Base-by-base conservation (phyloP, 2,329 filamentous ascomycete genomes). In the Myrmaecium sp. region DNA sequence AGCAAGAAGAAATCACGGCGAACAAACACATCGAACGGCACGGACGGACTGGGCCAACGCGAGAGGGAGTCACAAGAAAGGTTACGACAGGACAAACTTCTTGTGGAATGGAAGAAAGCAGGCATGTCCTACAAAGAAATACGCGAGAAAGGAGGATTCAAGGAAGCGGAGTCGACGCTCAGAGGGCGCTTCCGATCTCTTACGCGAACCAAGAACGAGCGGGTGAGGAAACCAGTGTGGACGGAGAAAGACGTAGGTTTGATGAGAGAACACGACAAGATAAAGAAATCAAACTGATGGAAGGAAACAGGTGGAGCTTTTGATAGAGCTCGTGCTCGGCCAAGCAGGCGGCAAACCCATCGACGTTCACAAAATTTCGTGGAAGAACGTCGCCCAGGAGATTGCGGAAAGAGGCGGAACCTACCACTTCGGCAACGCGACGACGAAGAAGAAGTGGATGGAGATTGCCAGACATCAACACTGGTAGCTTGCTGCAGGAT, bases 81-180 rank as follows among this genome's bases (percentile, higher is more conserved):
- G n/a, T n/a, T n/a, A n/a, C n/a, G n/a, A 2, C 44, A 51, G 17
- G 44, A 52, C 20, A 23, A 38, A 5, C 34, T 46, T 21, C 55
- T 79, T 1, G 44, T 76, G 10, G 41, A 56, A n/a, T 55, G 59
- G 14, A 71, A 69, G 43, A 40, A 46, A 5, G 45, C 54, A 2
- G 73, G 73, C 3, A 53, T 67, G 52, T 69, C 72, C 1, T 82
- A 80, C 49, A 64, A 61, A 28, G 60, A 75, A 31, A 80, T 81
- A 39, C 63, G 63, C 19, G 38, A 43, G 5, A 40, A 51, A 11
- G 66, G 71, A 9, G 51, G 57, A 1, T 74, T 74, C 35, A 49
- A 44, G 1, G 72, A 78, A 38, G 70, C 74, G 2, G 75, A 80
- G 49, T 77, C 74, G 7, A 83, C 78, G 1, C 57, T 84, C 19